Conservation (phyloP, 148 eudicot genomes). For the Salicornia ramosissima region DNA sequence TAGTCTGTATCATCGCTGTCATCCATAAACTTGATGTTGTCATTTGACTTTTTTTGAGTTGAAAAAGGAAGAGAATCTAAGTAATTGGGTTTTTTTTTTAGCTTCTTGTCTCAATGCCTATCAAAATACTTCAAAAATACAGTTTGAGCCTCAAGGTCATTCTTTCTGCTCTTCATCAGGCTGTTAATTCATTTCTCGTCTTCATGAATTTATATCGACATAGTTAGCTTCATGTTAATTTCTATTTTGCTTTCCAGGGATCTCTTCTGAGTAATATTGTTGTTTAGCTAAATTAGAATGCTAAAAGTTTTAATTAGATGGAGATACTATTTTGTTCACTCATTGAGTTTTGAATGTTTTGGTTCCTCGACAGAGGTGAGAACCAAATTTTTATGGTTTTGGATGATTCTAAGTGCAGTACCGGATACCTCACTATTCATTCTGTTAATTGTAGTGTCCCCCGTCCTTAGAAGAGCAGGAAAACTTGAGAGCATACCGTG, state of each 20-base stretch:
- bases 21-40: not conserved
- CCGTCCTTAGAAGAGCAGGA: slow-evolving; percentile 66
- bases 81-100: not conserved
- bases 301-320: not conserved
- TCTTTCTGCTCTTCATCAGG: no score
- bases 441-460: slow-evolving; percentile 57
- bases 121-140: not conserved
- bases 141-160: no score
- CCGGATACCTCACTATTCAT: not conserved
- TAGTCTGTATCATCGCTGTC: not conserved
- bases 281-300: no score
- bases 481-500: slow-evolving; percentile 48
- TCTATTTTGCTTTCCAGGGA: not conserved
- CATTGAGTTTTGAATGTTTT: not conserved
- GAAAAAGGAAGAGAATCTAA: not conserved
- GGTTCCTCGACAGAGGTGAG: not conserved
- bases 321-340: not conserved
- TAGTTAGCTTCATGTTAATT: not conserved
- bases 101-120: not conserved
- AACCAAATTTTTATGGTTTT: not conserved
- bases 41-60: not conserved
- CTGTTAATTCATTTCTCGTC: not conserved
- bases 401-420: not conserved
- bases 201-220: not conserved
- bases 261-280: not conserved